Evolutionary conservation across 768 basidiomycete species (phyloP).

Genomic region (Tricholoma sp.): DNA sequence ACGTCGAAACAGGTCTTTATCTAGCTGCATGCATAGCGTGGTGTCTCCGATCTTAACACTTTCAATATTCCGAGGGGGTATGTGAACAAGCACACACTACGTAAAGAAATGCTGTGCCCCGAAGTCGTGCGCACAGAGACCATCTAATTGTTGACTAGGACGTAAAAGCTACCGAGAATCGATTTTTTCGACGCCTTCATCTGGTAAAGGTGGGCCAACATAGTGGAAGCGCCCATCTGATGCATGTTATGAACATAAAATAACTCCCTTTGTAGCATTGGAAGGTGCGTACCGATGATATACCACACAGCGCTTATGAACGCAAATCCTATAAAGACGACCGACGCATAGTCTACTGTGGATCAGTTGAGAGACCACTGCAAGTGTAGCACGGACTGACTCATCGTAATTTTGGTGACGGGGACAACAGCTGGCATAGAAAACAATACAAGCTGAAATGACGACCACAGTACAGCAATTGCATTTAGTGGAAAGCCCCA

Average conservation of each 20-base stretch:
- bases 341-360: conserved; percentile 58
- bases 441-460: conserved; percentile 60
- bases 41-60: no score
- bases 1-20: no score
- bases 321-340: conserved; percentile 62
- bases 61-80: no score
- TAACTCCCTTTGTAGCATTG: no score
- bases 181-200: neutral
- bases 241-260: neutral
- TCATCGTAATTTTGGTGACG: conserved; percentile 44
- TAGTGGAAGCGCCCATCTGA: conserved; percentile 2
- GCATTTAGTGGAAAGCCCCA: conserved; percentile 43
- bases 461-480: conserved; percentile 51
- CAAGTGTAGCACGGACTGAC: conserved; percentile 17
- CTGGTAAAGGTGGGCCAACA: neutral
- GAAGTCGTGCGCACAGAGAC: no score
- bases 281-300: conserved; percentile 32
- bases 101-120: no score
- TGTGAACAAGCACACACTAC: no score
- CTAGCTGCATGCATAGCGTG: no score
- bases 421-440: conserved; percentile 65
- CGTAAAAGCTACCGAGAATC: no score
- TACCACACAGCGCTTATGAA: conserved; percentile 59
- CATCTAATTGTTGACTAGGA: no score
- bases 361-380: neutral